Evolutionary conservation across 495 filamentous ascomycete species (phyloP), one percentile per base, ranked within the genome.

Genomic region (Parmelia sp.): DNA sequence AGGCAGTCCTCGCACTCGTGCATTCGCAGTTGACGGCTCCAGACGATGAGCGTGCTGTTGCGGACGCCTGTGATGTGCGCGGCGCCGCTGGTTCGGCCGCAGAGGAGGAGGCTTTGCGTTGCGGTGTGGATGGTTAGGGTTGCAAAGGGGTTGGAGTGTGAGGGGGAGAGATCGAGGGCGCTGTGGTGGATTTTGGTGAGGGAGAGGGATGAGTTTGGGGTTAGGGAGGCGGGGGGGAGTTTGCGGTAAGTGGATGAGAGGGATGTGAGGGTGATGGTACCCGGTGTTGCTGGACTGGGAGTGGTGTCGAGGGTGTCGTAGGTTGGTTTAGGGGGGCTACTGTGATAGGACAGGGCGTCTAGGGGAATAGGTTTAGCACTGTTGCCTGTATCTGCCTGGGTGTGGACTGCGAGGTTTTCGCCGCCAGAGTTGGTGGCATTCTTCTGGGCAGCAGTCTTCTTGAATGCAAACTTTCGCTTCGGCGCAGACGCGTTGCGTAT

Each of bases 11-110:
- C 35, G 70, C 90, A 94, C 61, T 92, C 85, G 68, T 99, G 95
- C 79, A 99, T 91, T 23, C 95, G 83, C 69, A 96, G 87, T 71
- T 99, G 95, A 21, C 88, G 82, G 57, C 88, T 88, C 6, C 83
- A 78, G 1, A 95, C 83, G 14, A 96, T 84, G 25, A 99, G 73
- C 37, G 89, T 84, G 68, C 87, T 88, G 64, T 90, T 80, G 58
- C 81, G 71, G n/a, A 96, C 75, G 1, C 77, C 80, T 0, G 93
- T 97, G 31, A 96, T 80, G 70, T 97, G 92, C 7, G 85, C 84
- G 4, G 95, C 83, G 1, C 95, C 92, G 60, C 83, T 78, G 29
- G 96, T 86, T 33, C 84, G 82, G 3, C 91, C 91, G 51, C 89
- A 90, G 27, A 96, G 75, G 31, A 97, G 74, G 8, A 96, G 75